A percentile compares a stretch with the other conserved stretches of the same genome.
These are phyloP conservation scores for Lachnellula occidentalis DNA, from an alignment of 2,329 filamentous ascomycete genomes.

Conservation along the genomic window DNA sequence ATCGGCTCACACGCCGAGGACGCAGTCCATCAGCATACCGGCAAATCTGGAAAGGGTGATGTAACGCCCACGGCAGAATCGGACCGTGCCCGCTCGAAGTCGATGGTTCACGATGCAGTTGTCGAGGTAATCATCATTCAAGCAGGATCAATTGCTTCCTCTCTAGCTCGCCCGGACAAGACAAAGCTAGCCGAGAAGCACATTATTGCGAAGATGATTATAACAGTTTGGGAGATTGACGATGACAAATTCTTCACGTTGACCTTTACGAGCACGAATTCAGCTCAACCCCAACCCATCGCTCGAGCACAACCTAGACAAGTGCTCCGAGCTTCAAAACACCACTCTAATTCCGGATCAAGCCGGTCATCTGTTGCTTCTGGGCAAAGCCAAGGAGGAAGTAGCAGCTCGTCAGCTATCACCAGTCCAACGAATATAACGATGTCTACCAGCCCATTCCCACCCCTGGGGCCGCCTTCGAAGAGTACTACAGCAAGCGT, in stretches of 20 bases:
- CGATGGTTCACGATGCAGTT: slow-evolving; percentile 51
- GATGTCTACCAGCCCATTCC: slow-evolving; percentile 55
- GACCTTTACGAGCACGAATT: slow-evolving; percentile 62
- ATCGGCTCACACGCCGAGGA: slow-evolving; percentile 9
- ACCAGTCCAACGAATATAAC: slow-evolving; percentile 47
- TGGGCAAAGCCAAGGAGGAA: slow-evolving; percentile 20
- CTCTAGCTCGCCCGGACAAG: slow-evolving; percentile 5
- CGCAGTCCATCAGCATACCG: slow-evolving; percentile 1
- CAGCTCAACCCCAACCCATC: slow-evolving; percentile 27
- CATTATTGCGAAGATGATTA: slow-evolving; percentile 66
- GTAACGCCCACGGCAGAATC: slow-evolving; percentile 34
- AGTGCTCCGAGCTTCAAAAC: slow-evolving; percentile 10
- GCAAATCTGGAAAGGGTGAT: slow-evolving; percentile 19
- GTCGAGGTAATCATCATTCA: slow-evolving; percentile 62
- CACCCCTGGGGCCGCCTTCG: slow-evolving; percentile 60
- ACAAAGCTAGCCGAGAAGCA: slow-evolving; percentile 31
- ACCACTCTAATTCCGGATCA: slow-evolving; percentile 17
- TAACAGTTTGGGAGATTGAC: slow-evolving; percentile 67
- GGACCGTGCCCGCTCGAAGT: slow-evolving; percentile 25
- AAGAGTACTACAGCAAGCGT: slow-evolving; percentile 48
- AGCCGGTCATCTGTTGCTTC: slow-evolving; percentile 27
- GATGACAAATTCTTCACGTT: slow-evolving; percentile 67
- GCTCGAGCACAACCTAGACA: slow-evolving; percentile 17
- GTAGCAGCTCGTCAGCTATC: slow-evolving; percentile 33
- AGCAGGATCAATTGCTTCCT: slow-evolving; percentile 11